Conservation (phyloP, 2,329 filamentous ascomycete species). For the Penicillium sp. region DNA sequence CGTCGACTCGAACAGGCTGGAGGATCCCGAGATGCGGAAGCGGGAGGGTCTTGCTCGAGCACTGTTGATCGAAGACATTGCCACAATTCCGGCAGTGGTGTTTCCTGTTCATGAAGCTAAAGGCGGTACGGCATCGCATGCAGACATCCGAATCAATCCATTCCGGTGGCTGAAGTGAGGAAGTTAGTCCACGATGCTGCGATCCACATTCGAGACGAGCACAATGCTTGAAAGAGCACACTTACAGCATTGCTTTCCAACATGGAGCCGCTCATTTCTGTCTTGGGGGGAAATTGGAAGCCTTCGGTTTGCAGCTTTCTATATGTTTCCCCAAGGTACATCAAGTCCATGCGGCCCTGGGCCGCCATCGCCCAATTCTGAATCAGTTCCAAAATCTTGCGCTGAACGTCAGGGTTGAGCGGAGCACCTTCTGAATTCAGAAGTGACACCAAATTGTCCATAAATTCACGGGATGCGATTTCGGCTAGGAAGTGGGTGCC, state of each 20-base stretch:
- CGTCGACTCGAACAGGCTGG: slow-evolving; percentile 89
- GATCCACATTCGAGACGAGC: background rate
- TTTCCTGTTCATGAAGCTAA: slow-evolving; percentile 97
- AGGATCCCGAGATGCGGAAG: slow-evolving; percentile 91
- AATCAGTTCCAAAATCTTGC: slow-evolving; percentile 89
- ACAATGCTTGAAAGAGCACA: slow-evolving; percentile 22
- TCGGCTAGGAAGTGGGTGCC: slow-evolving; percentile 92
- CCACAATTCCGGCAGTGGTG: slow-evolving; percentile 98
- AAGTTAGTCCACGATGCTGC: slow-evolving; percentile 11
- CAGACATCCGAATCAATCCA: slow-evolving; percentile 98
- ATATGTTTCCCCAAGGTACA: slow-evolving; percentile 89
- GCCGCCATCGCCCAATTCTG: slow-evolving; percentile 92
- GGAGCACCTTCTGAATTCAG: slow-evolving; percentile 77
- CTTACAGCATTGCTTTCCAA: slow-evolving; percentile 91
- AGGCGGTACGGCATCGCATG: slow-evolving; percentile 93
- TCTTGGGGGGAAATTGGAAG: slow-evolving; percentile 84
- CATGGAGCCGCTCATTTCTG: slow-evolving; percentile 92
- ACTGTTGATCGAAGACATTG: slow-evolving; percentile 95
- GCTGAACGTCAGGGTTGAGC: slow-evolving; percentile 81
- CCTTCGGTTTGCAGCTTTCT: slow-evolving; percentile 79
- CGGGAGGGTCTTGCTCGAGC: slow-evolving; percentile 84
- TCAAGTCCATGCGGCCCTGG: slow-evolving; percentile 78
- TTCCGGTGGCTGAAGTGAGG: slow-evolving; percentile 73
- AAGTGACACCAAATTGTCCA: slow-evolving; percentile 93
- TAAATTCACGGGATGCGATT: slow-evolving; percentile 95